Conservation (phyloP, 192 early-diverging fungal genomes). For the Linnemannia exigua region DNA sequence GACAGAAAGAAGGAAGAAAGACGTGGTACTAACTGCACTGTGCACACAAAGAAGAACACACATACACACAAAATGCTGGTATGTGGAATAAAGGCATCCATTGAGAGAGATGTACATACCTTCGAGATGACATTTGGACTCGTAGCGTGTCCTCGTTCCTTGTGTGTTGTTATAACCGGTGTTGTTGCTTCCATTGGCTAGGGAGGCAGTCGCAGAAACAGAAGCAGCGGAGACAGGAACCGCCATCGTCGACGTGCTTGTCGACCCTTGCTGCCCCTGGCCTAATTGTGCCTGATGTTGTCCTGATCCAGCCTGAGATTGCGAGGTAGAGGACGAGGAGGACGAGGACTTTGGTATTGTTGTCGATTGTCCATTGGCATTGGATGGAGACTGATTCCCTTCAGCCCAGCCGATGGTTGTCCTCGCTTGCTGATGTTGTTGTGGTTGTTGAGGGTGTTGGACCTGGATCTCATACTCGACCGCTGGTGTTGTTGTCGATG, state of each 20-base stretch:
- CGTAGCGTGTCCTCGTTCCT: slow-evolving; percentile 16
- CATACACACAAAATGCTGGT: neutral
- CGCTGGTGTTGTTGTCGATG: neutral
- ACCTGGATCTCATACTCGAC: neutral
- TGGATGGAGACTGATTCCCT: neutral
- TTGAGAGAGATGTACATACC: slow-evolving; percentile 17
- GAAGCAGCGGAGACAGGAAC: neutral
- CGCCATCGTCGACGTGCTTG: neutral
- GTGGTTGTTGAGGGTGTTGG: neutral
- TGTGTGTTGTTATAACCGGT: neutral
- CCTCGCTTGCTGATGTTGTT: slow-evolving; percentile 6
- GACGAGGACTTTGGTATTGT: neutral
- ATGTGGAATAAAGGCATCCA: slow-evolving; percentile 10
- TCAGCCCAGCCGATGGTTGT: slow-evolving; percentile 9
- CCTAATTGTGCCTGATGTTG: neutral
- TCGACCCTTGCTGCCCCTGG: neutral
- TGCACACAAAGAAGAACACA: neutral
- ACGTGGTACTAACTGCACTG: neutral
- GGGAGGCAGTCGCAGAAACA: neutral
- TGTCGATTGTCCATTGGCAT: neutral
- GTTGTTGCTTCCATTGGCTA: neutral
- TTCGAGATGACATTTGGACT: slow-evolving; percentile 39
- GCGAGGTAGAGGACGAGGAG: neutral
- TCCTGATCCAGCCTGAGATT: slow-evolving; percentile 1
- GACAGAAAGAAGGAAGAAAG: neutral